Conservation (phyloP, 768 basidiomycete species). For the Sporobolomyces phaffii region DNA sequence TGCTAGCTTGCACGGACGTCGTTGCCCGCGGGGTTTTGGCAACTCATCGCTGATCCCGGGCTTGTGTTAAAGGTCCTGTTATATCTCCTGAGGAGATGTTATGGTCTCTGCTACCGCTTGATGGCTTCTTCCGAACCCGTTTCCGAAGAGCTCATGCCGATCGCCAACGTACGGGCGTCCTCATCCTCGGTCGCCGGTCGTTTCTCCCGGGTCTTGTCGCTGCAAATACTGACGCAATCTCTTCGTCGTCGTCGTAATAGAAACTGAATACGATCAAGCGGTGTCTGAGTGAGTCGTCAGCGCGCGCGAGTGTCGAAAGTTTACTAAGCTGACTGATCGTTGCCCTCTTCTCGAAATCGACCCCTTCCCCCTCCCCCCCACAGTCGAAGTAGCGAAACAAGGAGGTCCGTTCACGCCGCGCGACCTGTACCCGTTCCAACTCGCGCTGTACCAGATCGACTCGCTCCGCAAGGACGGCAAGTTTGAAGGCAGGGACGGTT, state of each 20-base stretch:
- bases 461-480: constrained; percentile 86
- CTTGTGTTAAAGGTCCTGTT: constrained; percentile 63
- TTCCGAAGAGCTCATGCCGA: constrained; percentile 84
- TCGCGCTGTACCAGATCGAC: constrained; percentile 72
- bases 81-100: constrained; percentile 87
- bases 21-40: background rate
- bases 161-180: constrained; percentile 38
- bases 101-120: constrained; percentile 87
- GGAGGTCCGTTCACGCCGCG: constrained; percentile 38
- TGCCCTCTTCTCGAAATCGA: background rate
- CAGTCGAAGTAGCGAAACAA: constrained; percentile 40
- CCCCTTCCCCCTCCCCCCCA: background rate
- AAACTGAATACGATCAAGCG: constrained; percentile 42
- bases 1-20: background rate
- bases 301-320: too few relatives aligned
- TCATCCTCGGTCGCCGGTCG: too few relatives aligned
- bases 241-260: background rate
- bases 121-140: constrained; percentile 94
- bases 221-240: too few relatives aligned
- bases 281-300: constrained; percentile 24
- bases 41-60: too few relatives aligned
- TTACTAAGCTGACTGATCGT: too few relatives aligned
- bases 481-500: constrained; percentile 50
- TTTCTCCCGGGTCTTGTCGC: too few relatives aligned
- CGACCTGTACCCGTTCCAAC: constrained; percentile 43